A percentile compares a stretch with the other conserved stretches of the same genome.
Evolutionary conservation across 352 stramenopile species (phyloP).

Genomic region (Pythium grandisporangium): DNA sequence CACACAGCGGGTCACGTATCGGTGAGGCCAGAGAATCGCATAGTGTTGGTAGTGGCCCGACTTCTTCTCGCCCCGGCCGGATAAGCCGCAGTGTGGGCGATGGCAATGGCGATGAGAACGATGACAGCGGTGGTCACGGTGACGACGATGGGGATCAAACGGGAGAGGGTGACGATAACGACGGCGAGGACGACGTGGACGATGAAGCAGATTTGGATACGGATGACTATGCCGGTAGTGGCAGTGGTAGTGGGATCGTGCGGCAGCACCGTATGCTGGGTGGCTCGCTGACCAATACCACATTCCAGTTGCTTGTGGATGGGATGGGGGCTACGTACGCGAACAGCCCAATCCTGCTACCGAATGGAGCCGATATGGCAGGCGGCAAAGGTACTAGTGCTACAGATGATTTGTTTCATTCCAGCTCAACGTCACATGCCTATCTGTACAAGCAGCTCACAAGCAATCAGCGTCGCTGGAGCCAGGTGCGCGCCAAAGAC

Average conservation of each 20-base stretch:
- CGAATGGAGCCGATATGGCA: slow-evolving; percentile 23
- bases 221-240: too few species aligned
- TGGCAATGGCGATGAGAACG: not conserved
- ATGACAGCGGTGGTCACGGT: not conserved
- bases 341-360: slow-evolving; percentile 42
- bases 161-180: not conserved
- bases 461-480: slow-evolving; percentile 95
- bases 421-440: too few species aligned
- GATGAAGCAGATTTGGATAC: too few species aligned
- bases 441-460: slow-evolving; percentile 77
- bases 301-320: slow-evolving; percentile 34
- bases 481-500: slow-evolving; percentile 84
- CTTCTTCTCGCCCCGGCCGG: too few species aligned
- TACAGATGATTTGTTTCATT: slow-evolving; percentile 71
- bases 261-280: slow-evolving; percentile 28
- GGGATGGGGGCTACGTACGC: slow-evolving; percentile 33
- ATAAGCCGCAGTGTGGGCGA: too few species aligned
- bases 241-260: slow-evolving; percentile 22
- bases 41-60: too few species aligned
- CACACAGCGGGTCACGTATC: too few species aligned
- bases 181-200: not conserved
- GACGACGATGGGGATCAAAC: slow-evolving; percentile 1
- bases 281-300: slow-evolving; percentile 54
- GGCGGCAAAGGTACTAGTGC: too few species aligned
- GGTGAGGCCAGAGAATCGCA: too few species aligned